Evolutionary conservation across 805 yeast species (phyloP), one percentile per base, ranked within the genome.

Genomic region (Candida tammaniensis): DNA sequence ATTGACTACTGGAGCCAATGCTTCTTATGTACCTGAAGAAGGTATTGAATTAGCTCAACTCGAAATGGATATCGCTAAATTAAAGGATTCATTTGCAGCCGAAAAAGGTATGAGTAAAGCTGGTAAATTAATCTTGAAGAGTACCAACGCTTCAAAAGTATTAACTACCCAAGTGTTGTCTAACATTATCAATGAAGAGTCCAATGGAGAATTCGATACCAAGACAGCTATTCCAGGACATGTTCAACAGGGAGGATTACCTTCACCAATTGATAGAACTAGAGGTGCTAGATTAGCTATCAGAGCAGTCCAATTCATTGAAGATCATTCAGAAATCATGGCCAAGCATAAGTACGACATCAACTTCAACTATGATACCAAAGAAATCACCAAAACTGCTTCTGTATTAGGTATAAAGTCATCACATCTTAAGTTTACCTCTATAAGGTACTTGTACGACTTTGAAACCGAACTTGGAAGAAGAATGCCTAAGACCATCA

Each of bases 201-300:
- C 88, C 22, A 61, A 73, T 24, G 86, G 84, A 30, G 72, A 71
- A 46, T 93, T 86, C 56, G 97, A 89, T 51, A 83, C 93, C 12
- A 82, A 94, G 58, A 88, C 96, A 4, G 98, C 98, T 11, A 78
- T 89, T 40, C 98, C 98, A 17, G 98, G 98, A 19, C 98, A 91
- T 56, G 93, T 91, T 39, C 98, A 93, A 71, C 98, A 93, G 65
- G 98, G 98, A 57, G 93, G 89, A 40, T 76, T 79, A 35, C 98
- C 98, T 32, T 82, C 96, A 6, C 87, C 98, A 5, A 84, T 89
- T 68, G 98, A 93, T 58, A 79, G 98, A 59, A 81, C 88, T 24
- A 75, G 82, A 45, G 96, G 95, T 5, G 80, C 89, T 5, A 78
- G 98, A 57, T 82, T 83, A 58, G 96, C 96, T 3, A 83, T 91